These are phyloP conservation scores for Solanum pennellii DNA, from an alignment of 257 asterid genomes.

Conservation along the genomic window DNA sequence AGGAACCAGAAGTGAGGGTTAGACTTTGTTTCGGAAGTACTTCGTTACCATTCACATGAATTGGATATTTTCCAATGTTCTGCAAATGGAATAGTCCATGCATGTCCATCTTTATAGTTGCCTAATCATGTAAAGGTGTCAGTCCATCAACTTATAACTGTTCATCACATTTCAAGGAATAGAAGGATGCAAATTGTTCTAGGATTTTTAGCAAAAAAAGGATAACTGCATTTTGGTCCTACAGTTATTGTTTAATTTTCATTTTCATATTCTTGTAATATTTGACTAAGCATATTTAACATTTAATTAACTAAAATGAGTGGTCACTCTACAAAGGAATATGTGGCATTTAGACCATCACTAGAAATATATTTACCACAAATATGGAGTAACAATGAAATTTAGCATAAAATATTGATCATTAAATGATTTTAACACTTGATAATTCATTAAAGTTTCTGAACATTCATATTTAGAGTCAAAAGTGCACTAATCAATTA, in stretches of 20 bases:
- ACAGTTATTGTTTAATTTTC: background rate
- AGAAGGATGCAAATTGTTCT: background rate
- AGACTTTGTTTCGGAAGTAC: background rate
- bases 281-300: background rate
- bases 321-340: background rate
- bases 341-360: background rate
- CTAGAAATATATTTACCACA: background rate
- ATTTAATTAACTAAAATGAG: background rate
- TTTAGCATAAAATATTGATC: background rate
- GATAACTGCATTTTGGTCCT: background rate
- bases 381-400: background rate
- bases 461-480: background rate
- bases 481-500: background rate
- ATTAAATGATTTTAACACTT: background rate
- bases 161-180: background rate
- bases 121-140: background rate
- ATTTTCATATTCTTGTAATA: background rate
- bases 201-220: background rate
- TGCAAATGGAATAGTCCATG: background rate
- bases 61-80: background rate
- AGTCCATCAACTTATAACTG: background rate
- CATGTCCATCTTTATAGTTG: slow-evolving; percentile 1
- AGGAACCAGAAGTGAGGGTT: slow-evolving; percentile 1
- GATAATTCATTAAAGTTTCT: background rate
- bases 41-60: slow-evolving; percentile 3